Conservation (phyloP, 805 yeast genomes). For the Candida methanosorbosa region DNA sequence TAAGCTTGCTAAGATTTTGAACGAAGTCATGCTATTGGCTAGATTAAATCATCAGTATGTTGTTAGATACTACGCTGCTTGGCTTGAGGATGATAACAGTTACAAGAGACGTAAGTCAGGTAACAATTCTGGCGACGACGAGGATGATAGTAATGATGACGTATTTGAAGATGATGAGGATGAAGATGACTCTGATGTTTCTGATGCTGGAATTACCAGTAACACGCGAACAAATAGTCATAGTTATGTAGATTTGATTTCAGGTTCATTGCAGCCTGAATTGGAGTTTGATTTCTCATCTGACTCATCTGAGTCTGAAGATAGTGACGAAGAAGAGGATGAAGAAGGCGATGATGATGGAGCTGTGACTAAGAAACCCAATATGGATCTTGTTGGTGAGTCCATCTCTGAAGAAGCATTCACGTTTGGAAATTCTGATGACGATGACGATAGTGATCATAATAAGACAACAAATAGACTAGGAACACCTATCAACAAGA, state of each 20-base stretch:
- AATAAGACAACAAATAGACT: slow-evolving; percentile 1
- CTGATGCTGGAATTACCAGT: slow-evolving; percentile 12
- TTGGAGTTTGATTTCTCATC: slow-evolving; percentile 46
- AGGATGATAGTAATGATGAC: slow-evolving; percentile 17
- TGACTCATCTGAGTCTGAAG: slow-evolving; percentile 22
- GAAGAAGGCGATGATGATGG: slow-evolving; percentile 13
- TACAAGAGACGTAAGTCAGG: slow-evolving; percentile 2
- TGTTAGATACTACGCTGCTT: slow-evolving; percentile 92
- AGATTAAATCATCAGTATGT: slow-evolving; percentile 92
- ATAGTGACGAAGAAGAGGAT: slow-evolving; percentile 10
- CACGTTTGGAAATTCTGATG: slow-evolving; percentile 16
- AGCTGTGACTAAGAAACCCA: slow-evolving; percentile 19
- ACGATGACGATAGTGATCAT: slow-evolving; percentile 2
- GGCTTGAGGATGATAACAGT: slow-evolving; percentile 73
- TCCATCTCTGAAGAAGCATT: slow-evolving; percentile 17
- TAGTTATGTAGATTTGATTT: slow-evolving; percentile 55
- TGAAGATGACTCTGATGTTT: slow-evolving; percentile 26
- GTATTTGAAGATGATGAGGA: slow-evolving; percentile 17
- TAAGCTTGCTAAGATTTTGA: slow-evolving; percentile 70
- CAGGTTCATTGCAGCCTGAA: slow-evolving; percentile 51
- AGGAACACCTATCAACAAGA: slow-evolving; percentile 1
- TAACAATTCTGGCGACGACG: slow-evolving; percentile 19
- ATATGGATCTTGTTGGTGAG: slow-evolving; percentile 13
- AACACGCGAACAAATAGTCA: slow-evolving; percentile 23
- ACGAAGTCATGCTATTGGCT: slow-evolving; percentile 88